Evolutionary conservation across 768 basidiomycete species (phyloP).

Genomic region (Russula earlei): DNA sequence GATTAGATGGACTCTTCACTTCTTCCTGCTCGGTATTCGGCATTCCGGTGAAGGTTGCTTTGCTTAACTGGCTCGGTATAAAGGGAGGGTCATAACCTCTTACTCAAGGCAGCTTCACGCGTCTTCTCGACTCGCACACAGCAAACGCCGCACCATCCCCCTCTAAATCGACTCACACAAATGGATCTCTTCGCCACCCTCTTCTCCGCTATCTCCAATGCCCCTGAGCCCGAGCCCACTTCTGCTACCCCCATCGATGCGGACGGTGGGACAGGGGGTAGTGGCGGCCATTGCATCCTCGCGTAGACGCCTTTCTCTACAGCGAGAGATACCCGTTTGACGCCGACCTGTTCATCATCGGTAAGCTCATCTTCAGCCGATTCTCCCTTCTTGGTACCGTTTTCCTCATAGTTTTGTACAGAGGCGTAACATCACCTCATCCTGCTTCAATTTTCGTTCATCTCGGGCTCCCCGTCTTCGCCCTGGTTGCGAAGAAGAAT

Average conservation of each 20-base stretch:
- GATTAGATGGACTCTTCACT: too few relatives aligned
- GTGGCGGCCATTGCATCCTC: neutral
- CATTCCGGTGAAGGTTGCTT: too few relatives aligned
- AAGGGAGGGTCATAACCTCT: too few relatives aligned
- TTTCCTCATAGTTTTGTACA: neutral
- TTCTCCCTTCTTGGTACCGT: neutral
- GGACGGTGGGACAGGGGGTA: neutral
- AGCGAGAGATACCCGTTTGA: neutral
- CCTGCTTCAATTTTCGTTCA: neutral
- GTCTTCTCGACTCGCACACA: too few relatives aligned
- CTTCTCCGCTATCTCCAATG: neutral
- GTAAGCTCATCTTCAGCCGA: neutral
- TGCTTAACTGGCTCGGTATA: too few relatives aligned
- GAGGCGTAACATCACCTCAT: neutral
- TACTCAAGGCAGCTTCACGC: too few relatives aligned
- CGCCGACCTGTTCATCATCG: neutral
- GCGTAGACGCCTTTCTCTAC: too few relatives aligned
- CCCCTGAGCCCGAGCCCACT: neutral
- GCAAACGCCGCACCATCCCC: too few relatives aligned
- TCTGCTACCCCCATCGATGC: neutral
- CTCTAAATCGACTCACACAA: neutral
- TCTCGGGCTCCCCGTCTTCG: neutral
- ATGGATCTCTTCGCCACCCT: neutral
- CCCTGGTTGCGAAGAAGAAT: neutral
- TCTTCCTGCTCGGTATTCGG: too few relatives aligned